phyloP scores from a whole-genome alignment of 2,329 filamentous ascomycete genomes.

The Aureobasidium musti region DNA sequence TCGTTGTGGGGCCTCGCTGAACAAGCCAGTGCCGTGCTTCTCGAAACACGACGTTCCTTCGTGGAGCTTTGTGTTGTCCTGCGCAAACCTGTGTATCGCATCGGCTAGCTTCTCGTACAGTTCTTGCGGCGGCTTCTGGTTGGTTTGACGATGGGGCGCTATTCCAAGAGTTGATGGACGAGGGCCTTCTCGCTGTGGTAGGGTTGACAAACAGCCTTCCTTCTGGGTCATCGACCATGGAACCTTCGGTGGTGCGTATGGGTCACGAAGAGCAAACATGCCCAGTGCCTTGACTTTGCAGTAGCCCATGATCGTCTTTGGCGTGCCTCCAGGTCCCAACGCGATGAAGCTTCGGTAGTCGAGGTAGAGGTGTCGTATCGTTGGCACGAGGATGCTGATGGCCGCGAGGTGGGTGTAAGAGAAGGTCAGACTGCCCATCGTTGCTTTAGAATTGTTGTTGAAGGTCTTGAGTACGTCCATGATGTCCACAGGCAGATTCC shows the following conservation, averaged over 20 bases:
- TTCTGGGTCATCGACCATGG: constrained; percentile 56
- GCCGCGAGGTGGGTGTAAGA: constrained; percentile 19
- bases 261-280: constrained; percentile 69
- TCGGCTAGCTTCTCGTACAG: constrained; percentile 60
- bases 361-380: constrained; percentile 54
- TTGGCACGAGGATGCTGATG: constrained; percentile 47
- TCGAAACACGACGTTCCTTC: constrained; percentile 74
- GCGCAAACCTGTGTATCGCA: constrained; percentile 56
- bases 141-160: constrained; percentile 76
- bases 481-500: background rate
- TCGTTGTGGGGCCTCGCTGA: constrained; percentile 65
- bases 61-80: constrained; percentile 45
- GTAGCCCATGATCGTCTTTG: constrained; percentile 72
- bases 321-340: constrained; percentile 78
- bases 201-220: constrained; percentile 59
- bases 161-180: constrained; percentile 72
- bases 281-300: constrained; percentile 71
- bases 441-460: background rate
- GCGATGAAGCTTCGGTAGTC: constrained; percentile 76
- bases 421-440: background rate
- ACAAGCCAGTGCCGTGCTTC: constrained; percentile 77
- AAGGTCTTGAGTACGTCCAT: background rate
- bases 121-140: constrained; percentile 60
- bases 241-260: constrained; percentile 61
- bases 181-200: constrained; percentile 64